A percentile compares a stretch with the other conserved stretches of the same genome.
Conservation (phyloP, 164 flowering plant genomes). For the Echeveria elegans region DNA sequence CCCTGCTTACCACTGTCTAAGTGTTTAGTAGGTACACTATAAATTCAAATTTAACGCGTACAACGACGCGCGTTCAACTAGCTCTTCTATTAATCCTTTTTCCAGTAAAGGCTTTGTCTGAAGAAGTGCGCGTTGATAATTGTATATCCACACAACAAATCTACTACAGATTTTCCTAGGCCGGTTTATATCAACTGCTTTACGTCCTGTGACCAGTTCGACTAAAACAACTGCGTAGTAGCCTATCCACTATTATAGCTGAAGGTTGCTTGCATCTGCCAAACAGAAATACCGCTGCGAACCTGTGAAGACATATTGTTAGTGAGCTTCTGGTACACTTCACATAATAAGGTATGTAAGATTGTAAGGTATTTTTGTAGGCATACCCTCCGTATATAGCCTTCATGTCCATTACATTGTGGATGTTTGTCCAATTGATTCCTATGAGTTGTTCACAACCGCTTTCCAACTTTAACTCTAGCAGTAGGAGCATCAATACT, state of each 20-base stretch:
- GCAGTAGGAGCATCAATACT: no score
- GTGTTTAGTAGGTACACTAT: no score
- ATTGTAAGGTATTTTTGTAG: no score
- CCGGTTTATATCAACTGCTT: slow-evolving; percentile 75
- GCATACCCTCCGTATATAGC: slow-evolving; percentile 52
- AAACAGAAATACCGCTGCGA: no score
- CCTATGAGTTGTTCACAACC: slow-evolving; percentile 77
- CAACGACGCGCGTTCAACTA: no score
- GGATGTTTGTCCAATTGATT: slow-evolving; percentile 71
- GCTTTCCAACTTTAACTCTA: slow-evolving; percentile 94
- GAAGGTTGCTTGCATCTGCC: no score
- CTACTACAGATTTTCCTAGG: slow-evolving; percentile 44
- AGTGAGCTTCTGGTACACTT: no score
- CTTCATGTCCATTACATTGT: slow-evolving; percentile 86
- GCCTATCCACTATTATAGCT: no score
- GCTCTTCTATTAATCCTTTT: slow-evolving; percentile 39
- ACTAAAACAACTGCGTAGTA: slow-evolving; percentile 41
- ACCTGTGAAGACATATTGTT: no score
- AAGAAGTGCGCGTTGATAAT: not conserved
- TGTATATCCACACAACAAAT: not conserved
- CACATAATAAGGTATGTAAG: no score
- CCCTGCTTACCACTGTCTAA: no score
- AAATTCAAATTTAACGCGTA: no score
- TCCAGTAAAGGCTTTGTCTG: slow-evolving; percentile 86
- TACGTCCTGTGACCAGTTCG: slow-evolving; percentile 86